Percentiles rank a stretch among this genome's conserved stretches.
These are phyloP conservation scores for Beauveria australis DNA, from an alignment of 2,329 filamentous ascomycete genomes.

Conservation along the genomic window DNA sequence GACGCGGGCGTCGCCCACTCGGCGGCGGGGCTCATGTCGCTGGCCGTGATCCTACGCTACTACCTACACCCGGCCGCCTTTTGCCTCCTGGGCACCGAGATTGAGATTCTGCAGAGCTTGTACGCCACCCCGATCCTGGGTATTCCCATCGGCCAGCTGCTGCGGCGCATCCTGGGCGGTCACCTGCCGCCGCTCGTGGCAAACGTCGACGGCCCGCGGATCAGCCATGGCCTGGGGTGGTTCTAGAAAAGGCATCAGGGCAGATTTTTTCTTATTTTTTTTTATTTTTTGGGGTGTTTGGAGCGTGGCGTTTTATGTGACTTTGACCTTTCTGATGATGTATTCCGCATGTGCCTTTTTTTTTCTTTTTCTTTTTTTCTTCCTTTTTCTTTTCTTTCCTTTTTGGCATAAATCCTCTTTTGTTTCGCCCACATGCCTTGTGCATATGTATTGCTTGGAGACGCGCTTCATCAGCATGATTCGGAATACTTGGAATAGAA, in stretches of 20 bases:
- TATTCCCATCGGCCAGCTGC: constrained; percentile 3
- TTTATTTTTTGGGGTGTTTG: neutral
- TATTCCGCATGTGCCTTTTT: neutral
- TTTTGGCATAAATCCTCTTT: too few relatives aligned
- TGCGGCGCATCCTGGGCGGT: neutral
- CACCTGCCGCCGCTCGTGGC: neutral
- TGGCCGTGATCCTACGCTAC: constrained; percentile 6
- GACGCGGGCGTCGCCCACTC: constrained; percentile 6
- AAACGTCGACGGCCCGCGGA: neutral
- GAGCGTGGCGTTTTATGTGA: neutral
- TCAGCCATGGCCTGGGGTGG: constrained; percentile 5
- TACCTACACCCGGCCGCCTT: constrained; percentile 6
- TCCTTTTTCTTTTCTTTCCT: too few relatives aligned
- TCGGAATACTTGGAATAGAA: neutral
- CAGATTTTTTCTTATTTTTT: neutral
- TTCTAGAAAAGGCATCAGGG: neutral
- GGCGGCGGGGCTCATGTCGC: constrained; percentile 7
- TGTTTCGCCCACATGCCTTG: too few relatives aligned
- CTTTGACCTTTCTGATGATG: neutral
- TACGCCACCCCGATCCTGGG: neutral
- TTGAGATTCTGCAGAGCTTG: constrained; percentile 1
- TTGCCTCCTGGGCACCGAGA: constrained; percentile 3
- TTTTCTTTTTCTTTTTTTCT: too few relatives aligned
- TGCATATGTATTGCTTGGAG: neutral
- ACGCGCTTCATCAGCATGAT: neutral